Evolutionary conservation across 2,329 filamentous ascomycete species (phyloP).

Genomic region (Exophiala sideris): DNA sequence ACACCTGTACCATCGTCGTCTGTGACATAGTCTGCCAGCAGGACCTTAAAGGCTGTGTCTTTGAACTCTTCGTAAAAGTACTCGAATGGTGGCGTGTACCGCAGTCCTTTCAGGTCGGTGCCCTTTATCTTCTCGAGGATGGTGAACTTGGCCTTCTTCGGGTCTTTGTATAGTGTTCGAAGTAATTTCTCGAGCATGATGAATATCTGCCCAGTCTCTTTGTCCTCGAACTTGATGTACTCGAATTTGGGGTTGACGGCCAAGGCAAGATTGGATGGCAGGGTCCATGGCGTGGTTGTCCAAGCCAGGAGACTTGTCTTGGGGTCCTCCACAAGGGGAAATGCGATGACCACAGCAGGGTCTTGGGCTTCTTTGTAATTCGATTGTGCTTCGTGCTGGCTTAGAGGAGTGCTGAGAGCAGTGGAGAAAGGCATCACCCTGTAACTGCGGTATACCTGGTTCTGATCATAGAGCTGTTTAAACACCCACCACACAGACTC

Average conservation of each 20-base stretch:
- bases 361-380: constrained; percentile 88
- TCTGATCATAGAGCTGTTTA: constrained; percentile 81
- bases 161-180: constrained; percentile 77
- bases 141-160: constrained; percentile 87
- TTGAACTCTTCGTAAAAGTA: constrained; percentile 84
- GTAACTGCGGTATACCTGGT: constrained; percentile 77
- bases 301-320: constrained; percentile 71
- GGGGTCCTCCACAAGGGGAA: constrained; percentile 71
- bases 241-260: constrained; percentile 74
- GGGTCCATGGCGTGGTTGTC: constrained; percentile 80
- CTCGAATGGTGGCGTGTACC: constrained; percentile 76
- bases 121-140: constrained; percentile 71
- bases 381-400: constrained; percentile 84
- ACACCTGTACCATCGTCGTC: constrained; percentile 82
- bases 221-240: constrained; percentile 76
- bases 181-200: constrained; percentile 75
- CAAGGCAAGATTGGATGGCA: constrained; percentile 71
- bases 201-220: constrained; percentile 72
- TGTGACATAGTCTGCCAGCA: constrained; percentile 78
- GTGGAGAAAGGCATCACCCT: constrained; percentile 89
- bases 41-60: constrained; percentile 70
- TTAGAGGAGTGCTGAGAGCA: constrained; percentile 74
- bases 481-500: constrained; percentile 92
- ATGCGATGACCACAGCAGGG: constrained; percentile 76
- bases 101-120: constrained; percentile 75